phyloP scores from a whole-genome alignment of 2,329 filamentous ascomycete species.

The Xylaria sp. region DNA sequence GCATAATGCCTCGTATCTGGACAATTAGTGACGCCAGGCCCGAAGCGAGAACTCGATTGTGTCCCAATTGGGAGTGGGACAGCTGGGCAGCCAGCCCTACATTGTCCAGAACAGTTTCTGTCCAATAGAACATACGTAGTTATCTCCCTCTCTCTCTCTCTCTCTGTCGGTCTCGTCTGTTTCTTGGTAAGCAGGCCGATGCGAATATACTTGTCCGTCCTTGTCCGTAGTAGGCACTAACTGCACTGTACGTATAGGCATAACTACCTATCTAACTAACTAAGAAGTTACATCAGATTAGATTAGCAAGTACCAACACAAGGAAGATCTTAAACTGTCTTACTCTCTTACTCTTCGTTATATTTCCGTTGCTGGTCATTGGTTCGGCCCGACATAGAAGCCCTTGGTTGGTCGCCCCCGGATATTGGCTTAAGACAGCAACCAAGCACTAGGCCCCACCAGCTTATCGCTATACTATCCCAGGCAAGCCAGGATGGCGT shows the following conservation, averaged over 20 bases:
- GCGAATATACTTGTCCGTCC: neutral
- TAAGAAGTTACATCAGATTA: too few relatives aligned
- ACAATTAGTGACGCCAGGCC: neutral
- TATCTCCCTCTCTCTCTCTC: too few relatives aligned
- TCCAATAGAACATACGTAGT: neutral
- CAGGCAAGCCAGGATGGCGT: neutral
- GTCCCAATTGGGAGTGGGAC: neutral
- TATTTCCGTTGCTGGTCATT: neutral
- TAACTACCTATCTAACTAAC: too few relatives aligned
- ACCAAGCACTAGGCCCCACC: neutral
- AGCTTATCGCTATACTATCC: neutral
- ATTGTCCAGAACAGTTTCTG: too few relatives aligned
- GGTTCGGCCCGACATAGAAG: conserved; percentile 7
- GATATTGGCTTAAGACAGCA: neutral
- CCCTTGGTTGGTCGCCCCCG: conserved; percentile 9
- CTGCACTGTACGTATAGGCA: neutral
- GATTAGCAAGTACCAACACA: neutral
- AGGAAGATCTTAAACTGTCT: neutral
- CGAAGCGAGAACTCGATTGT: neutral
- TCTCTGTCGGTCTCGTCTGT: neutral
- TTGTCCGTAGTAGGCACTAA: neutral
- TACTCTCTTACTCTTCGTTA: conserved; percentile 2
- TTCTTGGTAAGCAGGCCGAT: neutral
- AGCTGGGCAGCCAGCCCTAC: neutral
- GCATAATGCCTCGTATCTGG: conserved; percentile 7